phyloP scores from a whole-genome alignment of 257 asterid genomes.

The Petunia axillaris region DNA sequence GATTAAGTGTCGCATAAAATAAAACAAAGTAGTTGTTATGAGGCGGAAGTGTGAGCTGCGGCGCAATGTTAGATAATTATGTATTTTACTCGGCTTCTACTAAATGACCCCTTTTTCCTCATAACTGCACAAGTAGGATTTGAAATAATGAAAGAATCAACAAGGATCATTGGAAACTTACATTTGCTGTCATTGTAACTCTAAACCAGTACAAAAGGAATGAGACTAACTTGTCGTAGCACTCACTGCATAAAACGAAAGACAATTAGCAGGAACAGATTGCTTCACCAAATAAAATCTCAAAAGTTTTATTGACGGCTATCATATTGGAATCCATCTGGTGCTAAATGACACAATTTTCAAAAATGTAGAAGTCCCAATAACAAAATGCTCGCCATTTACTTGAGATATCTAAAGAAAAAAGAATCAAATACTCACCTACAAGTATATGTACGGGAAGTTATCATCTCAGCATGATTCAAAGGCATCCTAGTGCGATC shows the following conservation, averaged over 20 bases:
- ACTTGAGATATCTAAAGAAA: neutral
- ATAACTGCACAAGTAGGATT: neutral
- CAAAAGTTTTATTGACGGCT: neutral
- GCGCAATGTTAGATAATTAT: neutral
- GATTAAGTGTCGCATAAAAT: neutral
- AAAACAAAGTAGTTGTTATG: neutral
- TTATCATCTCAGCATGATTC: conserved; percentile 77
- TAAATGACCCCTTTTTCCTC: neutral
- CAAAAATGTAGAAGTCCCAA: neutral
- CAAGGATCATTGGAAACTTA: conserved; percentile 43
- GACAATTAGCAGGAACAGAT: conserved; percentile 25
- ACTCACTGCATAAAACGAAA: conserved; percentile 60
- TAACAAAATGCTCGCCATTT: neutral
- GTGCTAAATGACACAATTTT: neutral
- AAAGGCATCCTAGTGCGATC: conserved; percentile 80
- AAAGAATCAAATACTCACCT: conserved; percentile 46
- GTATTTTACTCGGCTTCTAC: neutral
- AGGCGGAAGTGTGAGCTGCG: no score
- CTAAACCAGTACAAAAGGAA: conserved; percentile 96
- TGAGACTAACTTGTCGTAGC: conserved; percentile 78
- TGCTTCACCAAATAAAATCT: neutral
- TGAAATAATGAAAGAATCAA: neutral
- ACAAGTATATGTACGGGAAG: conserved; percentile 72
- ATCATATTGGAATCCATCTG: conserved; percentile 14
- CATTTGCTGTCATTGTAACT: conserved; percentile 67